Evolutionary conservation across 2,329 filamentous ascomycete genomes (phyloP).

Genomic region (Fusarium fracticaudum): DNA sequence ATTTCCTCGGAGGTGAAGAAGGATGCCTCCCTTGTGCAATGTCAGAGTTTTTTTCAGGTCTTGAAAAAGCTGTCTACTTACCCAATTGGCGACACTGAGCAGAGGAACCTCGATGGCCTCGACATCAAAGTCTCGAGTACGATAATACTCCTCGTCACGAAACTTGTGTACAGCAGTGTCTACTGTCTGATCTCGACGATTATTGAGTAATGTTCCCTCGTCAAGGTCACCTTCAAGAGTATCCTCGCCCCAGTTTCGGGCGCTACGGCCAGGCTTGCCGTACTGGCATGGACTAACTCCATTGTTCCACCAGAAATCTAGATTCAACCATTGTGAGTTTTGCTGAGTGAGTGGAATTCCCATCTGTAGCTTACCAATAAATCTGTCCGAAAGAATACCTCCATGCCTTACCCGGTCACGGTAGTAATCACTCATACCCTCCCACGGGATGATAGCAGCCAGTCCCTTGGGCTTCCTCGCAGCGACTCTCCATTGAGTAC

Average conservation of each 20-base stretch:
- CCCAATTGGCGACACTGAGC: slow-evolving; percentile 75
- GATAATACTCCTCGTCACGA: slow-evolving; percentile 71
- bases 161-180: slow-evolving; percentile 63
- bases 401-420: slow-evolving; percentile 68
- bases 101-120: slow-evolving; percentile 73
- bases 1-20: slow-evolving; percentile 76
- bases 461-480: slow-evolving; percentile 57
- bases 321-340: accelerated
- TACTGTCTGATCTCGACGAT: slow-evolving; percentile 57
- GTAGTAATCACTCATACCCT: slow-evolving; percentile 65
- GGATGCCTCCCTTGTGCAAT: slow-evolving; percentile 52
- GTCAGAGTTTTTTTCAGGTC: too few relatives aligned
- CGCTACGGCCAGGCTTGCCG: slow-evolving; percentile 60
- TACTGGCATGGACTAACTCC: slow-evolving; percentile 66
- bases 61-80: too few relatives aligned
- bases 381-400: slow-evolving; percentile 66
- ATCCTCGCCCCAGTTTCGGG: slow-evolving; percentile 61
- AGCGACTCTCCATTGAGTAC: slow-evolving; percentile 59
- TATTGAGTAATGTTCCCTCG: slow-evolving; percentile 58
- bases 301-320: slow-evolving; percentile 36
- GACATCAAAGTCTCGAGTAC: slow-evolving; percentile 70
- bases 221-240: slow-evolving; percentile 68
- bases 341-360: too few relatives aligned
- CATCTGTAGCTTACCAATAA: slow-evolving; percentile 53
- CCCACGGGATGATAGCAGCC: slow-evolving; percentile 58